Evolutionary conservation across 208 protist genomes (phyloP).

Genomic region (Crithidia bombi): DNA sequence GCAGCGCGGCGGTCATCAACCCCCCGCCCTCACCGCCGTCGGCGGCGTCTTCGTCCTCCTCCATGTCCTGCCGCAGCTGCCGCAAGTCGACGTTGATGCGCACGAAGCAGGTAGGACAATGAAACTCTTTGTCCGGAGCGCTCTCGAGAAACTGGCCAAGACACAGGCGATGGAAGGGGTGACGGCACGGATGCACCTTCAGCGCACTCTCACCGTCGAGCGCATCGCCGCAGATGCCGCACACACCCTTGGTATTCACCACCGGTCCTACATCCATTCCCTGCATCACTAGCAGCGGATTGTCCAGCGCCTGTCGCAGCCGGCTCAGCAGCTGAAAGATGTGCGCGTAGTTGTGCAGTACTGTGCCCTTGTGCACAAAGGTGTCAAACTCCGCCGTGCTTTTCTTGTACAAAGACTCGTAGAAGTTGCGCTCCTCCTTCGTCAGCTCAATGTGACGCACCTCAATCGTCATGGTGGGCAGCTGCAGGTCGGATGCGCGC

Average conservation of each 20-base stretch:
- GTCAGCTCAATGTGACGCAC: conserved; percentile 66
- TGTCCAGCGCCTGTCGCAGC: conserved; percentile 92
- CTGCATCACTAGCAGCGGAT: conserved; percentile 85
- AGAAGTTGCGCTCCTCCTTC: conserved; percentile 89
- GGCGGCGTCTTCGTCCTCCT: conserved; percentile 63
- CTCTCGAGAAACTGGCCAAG: conserved; percentile 88
- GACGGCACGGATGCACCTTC: conserved; percentile 75
- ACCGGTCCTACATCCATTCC: conserved; percentile 71
- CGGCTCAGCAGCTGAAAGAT: conserved; percentile 95
- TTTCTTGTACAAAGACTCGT: conserved; percentile 93
- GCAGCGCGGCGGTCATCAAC: conserved; percentile 51
- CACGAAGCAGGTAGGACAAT: conserved; percentile 89
- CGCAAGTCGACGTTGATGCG: conserved; percentile 87
- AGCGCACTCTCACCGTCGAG: conserved; percentile 56
- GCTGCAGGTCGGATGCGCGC: conserved; percentile 80
- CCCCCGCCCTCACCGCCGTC: conserved; percentile 41
- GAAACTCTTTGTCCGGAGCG: conserved; percentile 69
- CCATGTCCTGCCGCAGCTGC: conserved; percentile 57
- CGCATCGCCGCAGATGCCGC: conserved; percentile 84
- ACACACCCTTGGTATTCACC: conserved; percentile 73
- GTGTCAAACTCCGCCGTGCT: conserved; percentile 90
- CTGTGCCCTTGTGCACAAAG: conserved; percentile 89
- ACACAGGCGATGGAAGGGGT: conserved; percentile 88
- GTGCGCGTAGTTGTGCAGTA: conserved; percentile 95
- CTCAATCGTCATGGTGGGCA: conserved; percentile 72